A percentile compares a stretch with the other conserved stretches of the same genome.
These are phyloP conservation scores for Fonsecaea pedrosoi DNA, from an alignment of 2,329 filamentous ascomycete genomes.

Conservation along the genomic window DNA sequence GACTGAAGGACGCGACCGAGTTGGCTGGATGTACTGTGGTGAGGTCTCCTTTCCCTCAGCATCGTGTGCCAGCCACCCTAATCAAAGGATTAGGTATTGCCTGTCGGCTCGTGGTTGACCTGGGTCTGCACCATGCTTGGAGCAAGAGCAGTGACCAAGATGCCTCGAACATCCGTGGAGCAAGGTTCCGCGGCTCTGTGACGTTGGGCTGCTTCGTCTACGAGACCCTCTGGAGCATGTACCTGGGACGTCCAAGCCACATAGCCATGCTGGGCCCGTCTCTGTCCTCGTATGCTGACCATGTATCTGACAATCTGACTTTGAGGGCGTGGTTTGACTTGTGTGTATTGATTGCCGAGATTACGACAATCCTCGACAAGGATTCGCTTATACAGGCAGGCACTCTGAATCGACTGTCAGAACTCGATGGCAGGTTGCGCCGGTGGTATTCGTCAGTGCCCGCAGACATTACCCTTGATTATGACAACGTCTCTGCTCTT, in stretches of 20 bases:
- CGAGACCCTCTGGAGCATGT: conserved; percentile 18
- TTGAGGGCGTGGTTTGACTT: conserved; percentile 9
- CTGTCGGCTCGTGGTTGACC: conserved; percentile 7
- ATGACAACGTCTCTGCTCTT: background rate
- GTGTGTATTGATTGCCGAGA: conserved; percentile 8
- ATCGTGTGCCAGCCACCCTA: background rate
- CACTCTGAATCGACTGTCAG: conserved; percentile 3
- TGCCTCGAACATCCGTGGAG: background rate
- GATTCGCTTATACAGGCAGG: conserved; percentile 4
- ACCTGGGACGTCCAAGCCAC: conserved; percentile 9
- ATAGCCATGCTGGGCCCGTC: conserved; percentile 8
- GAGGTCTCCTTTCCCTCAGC: background rate
- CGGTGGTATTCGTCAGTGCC: background rate
- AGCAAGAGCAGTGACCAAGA: background rate
- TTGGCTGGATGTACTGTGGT: conserved; percentile 19
- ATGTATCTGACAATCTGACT: background rate
- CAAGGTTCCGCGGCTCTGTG: background rate
- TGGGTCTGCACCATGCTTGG: conserved; percentile 9
- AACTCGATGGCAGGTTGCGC: conserved; percentile 4
- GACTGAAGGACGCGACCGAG: conserved; percentile 8
- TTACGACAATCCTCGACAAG: conserved; percentile 6
- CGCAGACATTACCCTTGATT: conserved; percentile 9
- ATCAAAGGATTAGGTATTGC: conserved; percentile 13
- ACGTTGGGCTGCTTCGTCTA: conserved; percentile 12
- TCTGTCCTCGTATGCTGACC: background rate